Evolutionary conservation across 495 filamentous ascomycete genomes (phyloP), one percentile per base, ranked within the genome.

Genomic region (Aspergillus asperescens): DNA sequence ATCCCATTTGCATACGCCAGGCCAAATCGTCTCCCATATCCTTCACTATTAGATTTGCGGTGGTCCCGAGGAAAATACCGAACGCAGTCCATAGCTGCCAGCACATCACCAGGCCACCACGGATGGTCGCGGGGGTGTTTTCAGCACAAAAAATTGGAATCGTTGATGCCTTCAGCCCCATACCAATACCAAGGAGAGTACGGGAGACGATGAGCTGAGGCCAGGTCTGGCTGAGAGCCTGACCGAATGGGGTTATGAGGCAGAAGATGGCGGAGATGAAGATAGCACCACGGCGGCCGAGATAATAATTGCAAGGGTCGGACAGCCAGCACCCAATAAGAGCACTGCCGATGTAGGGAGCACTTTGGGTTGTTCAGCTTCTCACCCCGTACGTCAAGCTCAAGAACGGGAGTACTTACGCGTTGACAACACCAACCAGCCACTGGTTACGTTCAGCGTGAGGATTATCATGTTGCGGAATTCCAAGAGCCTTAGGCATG

Each of bases 71-170:
- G 57, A 89, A 80, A 58, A 89, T 89, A 32, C 87, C 87, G 53
- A 90, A 90, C 1, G 87, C 88, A 7, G 86, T 89, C 87, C 87
- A 86, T 19, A 62, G 22, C 37, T 94, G 88, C 88, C 87, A 92
- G 13, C 72, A 79, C 88, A 94, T 92, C 31, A 88, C 85, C n/a
- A 94, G 67, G 7, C 80, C 86, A 40, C 89, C 89, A 57, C 89
- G 78, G 47, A 94, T 85, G 18, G 72, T 63, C 13, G 89, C 82
- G 0, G 89, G 89, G 9, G 78, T 73, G 63, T 85, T 89, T 59
- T 94, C 89, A 3, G 87, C 88, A 3, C 86, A 82, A 59, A 80
- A 91, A 22, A 94, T 80, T 7, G 88, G 86, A 13, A 89, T 83
- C 18, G 69, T 75, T 23, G 64, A 62, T 44, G 63, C 78, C 52